These are phyloP conservation scores for Annulohypoxylon maeteangense DNA, from an alignment of 495 filamentous ascomycete genomes.

Conservation along the genomic window DNA sequence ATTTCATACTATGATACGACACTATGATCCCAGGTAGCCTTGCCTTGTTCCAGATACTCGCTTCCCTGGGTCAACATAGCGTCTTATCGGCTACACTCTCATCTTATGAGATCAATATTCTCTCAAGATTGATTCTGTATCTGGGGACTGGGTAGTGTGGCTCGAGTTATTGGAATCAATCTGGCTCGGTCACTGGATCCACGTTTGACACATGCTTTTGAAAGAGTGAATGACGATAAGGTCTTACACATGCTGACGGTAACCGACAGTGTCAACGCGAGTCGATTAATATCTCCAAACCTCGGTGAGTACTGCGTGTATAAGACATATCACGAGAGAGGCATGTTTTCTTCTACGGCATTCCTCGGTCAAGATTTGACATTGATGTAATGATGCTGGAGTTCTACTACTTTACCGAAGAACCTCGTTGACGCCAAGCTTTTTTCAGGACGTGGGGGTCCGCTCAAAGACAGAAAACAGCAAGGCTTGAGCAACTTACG, in stretches of 20 bases:
- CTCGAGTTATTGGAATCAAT: slow-evolving; percentile 9
- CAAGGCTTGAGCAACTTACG: slow-evolving; percentile 6
- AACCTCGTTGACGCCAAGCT: slow-evolving; percentile 31
- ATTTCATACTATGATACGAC: slow-evolving; percentile 17
- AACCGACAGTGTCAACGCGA: slow-evolving; percentile 16
- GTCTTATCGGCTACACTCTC: slow-evolving; percentile 30
- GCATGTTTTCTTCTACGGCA: slow-evolving; percentile 7
- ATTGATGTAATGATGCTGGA: slow-evolving; percentile 40
- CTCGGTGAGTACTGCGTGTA: slow-evolving; percentile 11
- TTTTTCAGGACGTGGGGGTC: slow-evolving; percentile 38
- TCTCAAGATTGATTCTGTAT: slow-evolving; percentile 1
- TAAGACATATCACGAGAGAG: slow-evolving; percentile 7
- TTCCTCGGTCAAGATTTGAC: slow-evolving; percentile 35
- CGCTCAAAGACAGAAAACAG: slow-evolving; percentile 3
- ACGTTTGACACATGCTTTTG: slow-evolving; percentile 19
- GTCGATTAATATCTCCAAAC: background rate
- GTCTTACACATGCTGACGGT: slow-evolving; percentile 29
- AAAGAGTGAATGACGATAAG: slow-evolving; percentile 20
- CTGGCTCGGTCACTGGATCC: slow-evolving; percentile 11
- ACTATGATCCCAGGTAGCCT: slow-evolving; percentile 2
- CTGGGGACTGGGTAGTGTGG: slow-evolving; percentile 19
- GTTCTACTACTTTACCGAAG: slow-evolving; percentile 40
- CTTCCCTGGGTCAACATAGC: slow-evolving; percentile 10
- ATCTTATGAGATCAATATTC: slow-evolving; percentile 27
- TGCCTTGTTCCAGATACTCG: slow-evolving; percentile 16